phyloP scores from a whole-genome alignment of 371 early-diverging fungal species.

The Coemansia sp. region DNA sequence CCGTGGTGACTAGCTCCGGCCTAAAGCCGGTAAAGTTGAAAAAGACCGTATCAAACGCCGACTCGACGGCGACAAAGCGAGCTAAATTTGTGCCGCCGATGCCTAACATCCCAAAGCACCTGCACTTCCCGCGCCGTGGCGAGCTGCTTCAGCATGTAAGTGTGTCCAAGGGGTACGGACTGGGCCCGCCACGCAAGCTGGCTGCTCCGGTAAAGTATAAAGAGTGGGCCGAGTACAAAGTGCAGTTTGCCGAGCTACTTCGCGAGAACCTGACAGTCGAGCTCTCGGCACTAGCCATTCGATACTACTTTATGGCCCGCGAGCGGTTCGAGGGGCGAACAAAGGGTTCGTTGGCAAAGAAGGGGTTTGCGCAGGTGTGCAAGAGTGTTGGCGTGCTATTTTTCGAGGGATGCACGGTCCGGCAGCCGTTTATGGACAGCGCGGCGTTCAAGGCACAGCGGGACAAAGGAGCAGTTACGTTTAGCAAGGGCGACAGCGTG shows the following conservation, averaged over 20 bases:
- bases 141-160: constrained; percentile 44
- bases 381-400: constrained; percentile 41
- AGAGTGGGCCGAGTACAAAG: constrained; percentile 22
- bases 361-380: constrained; percentile 27
- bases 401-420: constrained; percentile 45
- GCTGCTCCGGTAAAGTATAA: constrained; percentile 20
- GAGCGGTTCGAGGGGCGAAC: constrained; percentile 26
- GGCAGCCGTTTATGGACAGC: constrained; percentile 40
- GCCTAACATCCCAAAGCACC: constrained; percentile 13
- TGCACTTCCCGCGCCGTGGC: constrained; percentile 44
- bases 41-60: constrained; percentile 6
- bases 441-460: constrained; percentile 31
- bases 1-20: not conserved
- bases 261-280: constrained; percentile 41
- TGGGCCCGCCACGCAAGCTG: constrained; percentile 40
- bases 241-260: constrained; percentile 19
- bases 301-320: constrained; percentile 47
- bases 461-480: constrained; percentile 7
- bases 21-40: constrained; percentile 4
- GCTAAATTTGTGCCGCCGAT: constrained; percentile 28
- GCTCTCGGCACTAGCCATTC: constrained; percentile 38
- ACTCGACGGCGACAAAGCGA: constrained; percentile 5
- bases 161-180: constrained; percentile 42
- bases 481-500: constrained; percentile 38
- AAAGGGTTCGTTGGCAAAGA: constrained; percentile 3